A percentile compares a stretch with the other conserved stretches of the same genome.
These are phyloP conservation scores for Epichloe festucae DNA, from an alignment of 2,329 filamentous ascomycete genomes.

Conservation along the genomic window DNA sequence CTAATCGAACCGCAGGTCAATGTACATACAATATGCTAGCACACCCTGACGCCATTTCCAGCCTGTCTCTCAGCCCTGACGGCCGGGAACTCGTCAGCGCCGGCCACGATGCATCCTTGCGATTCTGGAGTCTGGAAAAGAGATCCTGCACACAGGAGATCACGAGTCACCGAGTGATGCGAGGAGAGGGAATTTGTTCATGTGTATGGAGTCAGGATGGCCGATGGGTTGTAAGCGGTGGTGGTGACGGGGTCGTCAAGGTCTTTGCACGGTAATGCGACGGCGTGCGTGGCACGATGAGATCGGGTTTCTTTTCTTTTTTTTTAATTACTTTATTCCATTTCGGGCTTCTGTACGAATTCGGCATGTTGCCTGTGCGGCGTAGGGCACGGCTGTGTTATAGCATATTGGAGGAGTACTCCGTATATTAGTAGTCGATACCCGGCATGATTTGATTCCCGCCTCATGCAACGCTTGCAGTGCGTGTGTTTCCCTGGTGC, in stretches of 20 bases:
- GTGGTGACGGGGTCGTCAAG: constrained; percentile 92
- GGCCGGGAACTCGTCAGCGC: constrained; percentile 90
- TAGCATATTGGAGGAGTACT: constrained; percentile 9
- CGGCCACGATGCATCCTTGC: constrained; percentile 86
- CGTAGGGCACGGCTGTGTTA: constrained; percentile 4
- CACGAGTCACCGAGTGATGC: constrained; percentile 83
- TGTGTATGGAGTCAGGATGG: constrained; percentile 96
- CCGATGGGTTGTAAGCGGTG: constrained; percentile 84
- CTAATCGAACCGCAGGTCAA: constrained; percentile 55
- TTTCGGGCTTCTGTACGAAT: constrained; percentile 1
- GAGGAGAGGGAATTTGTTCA: constrained; percentile 86
- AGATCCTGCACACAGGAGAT: constrained; percentile 91
- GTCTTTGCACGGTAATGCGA: constrained; percentile 52
- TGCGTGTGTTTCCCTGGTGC: too few relatives aligned
- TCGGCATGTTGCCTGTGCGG: constrained; percentile 6
- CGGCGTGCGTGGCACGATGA: not conserved
- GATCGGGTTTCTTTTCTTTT: not conserved
- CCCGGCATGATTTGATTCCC: constrained; percentile 12
- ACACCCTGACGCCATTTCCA: constrained; percentile 85
- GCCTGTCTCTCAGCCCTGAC: constrained; percentile 82
- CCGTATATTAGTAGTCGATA: constrained; percentile 21
- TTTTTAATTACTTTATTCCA: not conserved
- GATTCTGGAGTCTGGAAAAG: constrained; percentile 96
- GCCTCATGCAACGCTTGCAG: too few relatives aligned
- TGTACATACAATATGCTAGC: constrained; percentile 98